Percentiles rank a stretch among this genome's conserved stretches.
Evolutionary conservation across 2,329 filamentous ascomycete species (phyloP).

Genomic region (Hypoxylon sp.): DNA sequence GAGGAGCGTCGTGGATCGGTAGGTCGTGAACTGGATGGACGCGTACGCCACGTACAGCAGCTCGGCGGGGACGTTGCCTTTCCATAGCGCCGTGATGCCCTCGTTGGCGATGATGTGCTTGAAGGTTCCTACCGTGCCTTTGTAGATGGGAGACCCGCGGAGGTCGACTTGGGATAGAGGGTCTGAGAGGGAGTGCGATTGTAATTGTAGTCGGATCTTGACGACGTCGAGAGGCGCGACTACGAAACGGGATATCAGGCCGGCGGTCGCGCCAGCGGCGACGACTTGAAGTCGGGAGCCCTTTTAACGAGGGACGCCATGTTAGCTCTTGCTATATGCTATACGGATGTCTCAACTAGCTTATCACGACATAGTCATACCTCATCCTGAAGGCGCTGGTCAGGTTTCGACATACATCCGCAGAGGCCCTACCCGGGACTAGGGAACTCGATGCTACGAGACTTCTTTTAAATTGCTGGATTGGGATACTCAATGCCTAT

Average conservation of each 20-base stretch:
- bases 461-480: conserved; percentile 5
- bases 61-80: conserved; percentile 97
- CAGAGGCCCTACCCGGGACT: conserved; percentile 50
- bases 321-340: conserved; percentile 16
- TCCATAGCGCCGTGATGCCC: conserved; percentile 91
- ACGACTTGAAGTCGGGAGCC: conserved; percentile 71
- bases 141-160: conserved; percentile 71
- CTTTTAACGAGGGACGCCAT: conserved; percentile 51
- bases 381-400: conserved; percentile 72
- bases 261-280: conserved; percentile 74
- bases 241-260: conserved; percentile 92
- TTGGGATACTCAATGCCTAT: conserved; percentile 2
- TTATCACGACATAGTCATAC: conserved; percentile 53
- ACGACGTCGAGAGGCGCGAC: conserved; percentile 96
- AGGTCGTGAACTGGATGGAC: conserved; percentile 89
- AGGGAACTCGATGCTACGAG: conserved; percentile 19
- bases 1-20: conserved; percentile 80
- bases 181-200: conserved; percentile 86
- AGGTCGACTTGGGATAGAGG: conserved; percentile 71
- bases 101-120: conserved; percentile 83
- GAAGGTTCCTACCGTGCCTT: conserved; percentile 82
- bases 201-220: conserved; percentile 97
- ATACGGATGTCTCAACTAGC: background rate
- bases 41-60: conserved; percentile 94
- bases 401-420: conserved; percentile 62